Base-by-base conservation (phyloP, 805 yeast species). In the Pichia rugopelliculosa region DNA sequence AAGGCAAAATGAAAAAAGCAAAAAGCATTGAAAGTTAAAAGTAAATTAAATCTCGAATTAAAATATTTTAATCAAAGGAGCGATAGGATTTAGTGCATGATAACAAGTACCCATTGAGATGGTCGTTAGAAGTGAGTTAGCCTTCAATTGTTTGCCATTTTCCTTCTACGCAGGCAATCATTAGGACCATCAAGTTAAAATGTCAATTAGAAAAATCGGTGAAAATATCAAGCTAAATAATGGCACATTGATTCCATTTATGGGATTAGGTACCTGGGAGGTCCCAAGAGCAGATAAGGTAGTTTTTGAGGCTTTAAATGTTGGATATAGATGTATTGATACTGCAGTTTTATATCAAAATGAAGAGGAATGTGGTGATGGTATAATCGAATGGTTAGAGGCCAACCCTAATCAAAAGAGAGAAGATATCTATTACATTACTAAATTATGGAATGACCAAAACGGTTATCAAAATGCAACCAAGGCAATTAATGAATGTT, bases 391-490 rank as follows among this genome's bases (percentile, higher is more conserved):
- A 36, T 75, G 74, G 70, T 40, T 75, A 4, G 45, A 59, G 4
- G 69, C 69, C 26, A 64, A 64, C 41, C 70, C 73, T 0, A 49
- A 60, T 54, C 59, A 67, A 47, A 74, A 70, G 50, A 67, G 84
- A 45, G 72, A 68, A 39, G 81, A 76, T 25, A 74, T 80, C 10
- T 75, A 71, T 51, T 79, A 84, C 64, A 81, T 88, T 10, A 81
- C 93, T 6, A 87, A 87, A 59, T 59, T 85, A 20, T 84, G 91
- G 91, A 78, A 82, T 56, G 70, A 72, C 39, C 77, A 79, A 52
- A 77, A 77, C 50, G 86, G 87, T 0, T 80, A 82, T 58, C 60
- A 65, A 0, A 66, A 69, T 20, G 82, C 93, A 15, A 74, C 73
- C 46, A 49, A 48, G 6, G 91, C 87, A 15, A 79, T 87, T 49